Conservation (phyloP, 2,329 filamentous ascomycete genomes). For the Ambrosiella xylebori region DNA sequence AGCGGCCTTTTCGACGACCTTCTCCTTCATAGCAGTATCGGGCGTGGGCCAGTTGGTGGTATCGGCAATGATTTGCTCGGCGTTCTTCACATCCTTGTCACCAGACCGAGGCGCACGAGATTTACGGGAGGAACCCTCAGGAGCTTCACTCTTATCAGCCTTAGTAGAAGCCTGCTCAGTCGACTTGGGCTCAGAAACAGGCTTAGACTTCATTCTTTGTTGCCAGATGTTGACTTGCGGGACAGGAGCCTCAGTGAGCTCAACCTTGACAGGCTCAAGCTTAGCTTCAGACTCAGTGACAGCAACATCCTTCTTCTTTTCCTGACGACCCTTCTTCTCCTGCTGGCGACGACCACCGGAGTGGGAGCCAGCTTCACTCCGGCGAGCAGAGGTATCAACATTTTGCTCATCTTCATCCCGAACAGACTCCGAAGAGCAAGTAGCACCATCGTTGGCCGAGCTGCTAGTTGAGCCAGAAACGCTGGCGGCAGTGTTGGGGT, state of each 20-base stretch:
- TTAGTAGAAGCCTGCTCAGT: constrained; percentile 14
- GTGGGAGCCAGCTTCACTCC: constrained; percentile 19
- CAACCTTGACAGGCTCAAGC: constrained; percentile 40
- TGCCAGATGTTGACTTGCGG: constrained; percentile 82
- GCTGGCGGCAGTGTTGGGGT: constrained; percentile 11
- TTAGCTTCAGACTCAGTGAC: constrained; percentile 25
- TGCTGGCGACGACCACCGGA: constrained; percentile 16
- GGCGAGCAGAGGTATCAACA: constrained; percentile 25
- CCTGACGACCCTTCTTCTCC: constrained; percentile 31
- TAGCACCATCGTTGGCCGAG: constrained; percentile 15
- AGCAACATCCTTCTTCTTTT: constrained; percentile 38
- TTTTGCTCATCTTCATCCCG: constrained; percentile 24
- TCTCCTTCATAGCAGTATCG: constrained; percentile 52
- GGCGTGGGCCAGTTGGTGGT: constrained; percentile 79
- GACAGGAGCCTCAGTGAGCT: constrained; percentile 63
- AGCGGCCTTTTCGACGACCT: constrained; percentile 45
- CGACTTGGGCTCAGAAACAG: constrained; percentile 31
- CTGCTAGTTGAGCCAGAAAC: constrained; percentile 13
- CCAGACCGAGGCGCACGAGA: constrained; percentile 26
- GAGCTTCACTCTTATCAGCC: constrained; percentile 15
- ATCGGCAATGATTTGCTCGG: constrained; percentile 28
- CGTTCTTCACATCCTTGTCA: constrained; percentile 7
- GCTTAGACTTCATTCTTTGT: constrained; percentile 58
- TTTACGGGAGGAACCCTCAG: constrained; percentile 20
- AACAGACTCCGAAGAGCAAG: constrained; percentile 22